A percentile compares a stretch with the other conserved stretches of the same genome.
These are phyloP conservation scores for Vigna nakashimae DNA, from an alignment of 306 rosid species.

Conservation along the genomic window DNA sequence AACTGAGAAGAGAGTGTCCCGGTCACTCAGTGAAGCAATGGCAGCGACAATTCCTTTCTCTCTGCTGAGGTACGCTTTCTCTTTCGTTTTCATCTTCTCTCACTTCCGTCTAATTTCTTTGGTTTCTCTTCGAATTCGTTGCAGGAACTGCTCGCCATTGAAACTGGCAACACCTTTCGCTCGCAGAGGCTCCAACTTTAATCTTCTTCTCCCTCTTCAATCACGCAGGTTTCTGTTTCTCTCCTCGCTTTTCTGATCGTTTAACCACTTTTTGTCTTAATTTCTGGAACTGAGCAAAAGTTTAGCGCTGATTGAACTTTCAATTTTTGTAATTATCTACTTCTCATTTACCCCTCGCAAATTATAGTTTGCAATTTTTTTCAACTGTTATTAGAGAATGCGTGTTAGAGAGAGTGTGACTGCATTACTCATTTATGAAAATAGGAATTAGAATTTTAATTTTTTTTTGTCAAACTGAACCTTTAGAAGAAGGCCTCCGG, in stretches of 20 bases:
- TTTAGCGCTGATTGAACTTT: neutral
- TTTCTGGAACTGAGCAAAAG: neutral
- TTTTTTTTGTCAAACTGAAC: neutral
- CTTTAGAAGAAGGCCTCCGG: neutral
- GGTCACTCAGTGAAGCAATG: neutral
- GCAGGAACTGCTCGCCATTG: conserved; percentile 17
- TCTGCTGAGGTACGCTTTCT: neutral
- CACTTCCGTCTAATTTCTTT: neutral
- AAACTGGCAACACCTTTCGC: conserved; percentile 25
- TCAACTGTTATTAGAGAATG: too few relatives aligned
- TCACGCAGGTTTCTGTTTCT: conserved; percentile 18
- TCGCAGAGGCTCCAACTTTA: conserved; percentile 10
- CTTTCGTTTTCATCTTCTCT: neutral
- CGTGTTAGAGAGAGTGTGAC: too few relatives aligned
- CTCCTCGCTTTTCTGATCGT: neutral
- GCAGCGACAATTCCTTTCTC: conserved; percentile 28
- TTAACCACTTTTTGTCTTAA: neutral
- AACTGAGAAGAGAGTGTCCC: neutral
- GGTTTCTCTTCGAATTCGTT: neutral
- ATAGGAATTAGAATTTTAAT: neutral
- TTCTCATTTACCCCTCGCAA: too few relatives aligned
- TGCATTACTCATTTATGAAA: neutral
- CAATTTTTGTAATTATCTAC: neutral
- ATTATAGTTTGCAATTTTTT: too few relatives aligned
- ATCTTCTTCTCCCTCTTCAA: conserved; percentile 9